A percentile compares a stretch with the other conserved stretches of the same genome.
These are phyloP conservation scores for Tetrapyrgos nigripes DNA, from an alignment of 1,284 basidiomycete genomes.

Conservation along the genomic window DNA sequence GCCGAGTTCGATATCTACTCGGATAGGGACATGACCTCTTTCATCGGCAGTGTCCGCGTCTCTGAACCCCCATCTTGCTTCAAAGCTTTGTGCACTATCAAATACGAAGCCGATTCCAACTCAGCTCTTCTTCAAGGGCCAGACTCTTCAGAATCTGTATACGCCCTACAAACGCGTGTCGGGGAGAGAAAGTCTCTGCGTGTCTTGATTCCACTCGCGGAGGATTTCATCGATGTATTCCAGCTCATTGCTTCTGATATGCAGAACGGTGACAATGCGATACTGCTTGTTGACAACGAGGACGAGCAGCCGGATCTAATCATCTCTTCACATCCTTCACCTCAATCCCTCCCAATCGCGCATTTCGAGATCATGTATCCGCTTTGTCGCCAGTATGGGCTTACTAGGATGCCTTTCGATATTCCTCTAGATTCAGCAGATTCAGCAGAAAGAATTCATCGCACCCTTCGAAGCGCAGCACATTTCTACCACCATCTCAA, in stretches of 20 bases:
- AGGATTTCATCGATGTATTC: conserved; percentile 4
- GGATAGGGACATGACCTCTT: not conserved
- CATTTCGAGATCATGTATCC: conserved; percentile 8
- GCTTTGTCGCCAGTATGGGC: not conserved
- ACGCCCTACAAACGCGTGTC: conserved; percentile 12
- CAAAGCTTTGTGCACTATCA: not conserved
- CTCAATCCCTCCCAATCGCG: too few species aligned
- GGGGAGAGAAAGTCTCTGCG: conserved; percentile 13
- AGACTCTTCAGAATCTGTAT: not conserved
- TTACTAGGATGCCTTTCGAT: conserved; percentile 1
- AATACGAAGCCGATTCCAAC: not conserved
- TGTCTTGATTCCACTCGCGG: conserved; percentile 5
- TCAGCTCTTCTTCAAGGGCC: not conserved
- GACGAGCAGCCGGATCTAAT: conserved; percentile 5
- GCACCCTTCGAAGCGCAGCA: conserved; percentile 12
- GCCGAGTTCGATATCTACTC: conserved; percentile 16
- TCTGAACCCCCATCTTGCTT: not conserved
- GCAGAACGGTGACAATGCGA: not conserved
- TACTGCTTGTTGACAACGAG: conserved; percentile 5
- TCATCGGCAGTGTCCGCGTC: not conserved
- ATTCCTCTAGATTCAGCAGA: too few species aligned
- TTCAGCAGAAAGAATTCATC: not conserved
- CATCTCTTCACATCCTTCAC: not conserved
- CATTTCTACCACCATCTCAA: conserved; percentile 15
- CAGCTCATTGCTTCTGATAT: not conserved